A percentile compares a stretch with the other conserved stretches of the same genome.
Evolutionary conservation across 768 basidiomycete species (phyloP).

Genomic region (Macrolepiota fuliginosa): DNA sequence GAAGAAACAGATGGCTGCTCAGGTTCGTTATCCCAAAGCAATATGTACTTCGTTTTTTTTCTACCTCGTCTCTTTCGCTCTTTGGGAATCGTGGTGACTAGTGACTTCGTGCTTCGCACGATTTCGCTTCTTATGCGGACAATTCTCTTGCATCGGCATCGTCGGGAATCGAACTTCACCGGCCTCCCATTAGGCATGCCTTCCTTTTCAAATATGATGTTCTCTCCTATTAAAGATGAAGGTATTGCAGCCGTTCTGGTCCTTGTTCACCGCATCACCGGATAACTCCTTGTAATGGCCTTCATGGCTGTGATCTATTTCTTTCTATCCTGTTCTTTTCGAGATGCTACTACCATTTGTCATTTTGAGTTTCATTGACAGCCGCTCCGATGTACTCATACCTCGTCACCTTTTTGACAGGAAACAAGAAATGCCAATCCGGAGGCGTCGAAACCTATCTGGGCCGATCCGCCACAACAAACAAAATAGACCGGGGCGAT

Average conservation of each 20-base stretch:
- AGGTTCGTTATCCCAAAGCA: conserved; percentile 36
- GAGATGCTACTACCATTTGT: conserved; percentile 1
- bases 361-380: conserved; percentile 4
- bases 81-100: not conserved
- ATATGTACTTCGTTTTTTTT: not conserved
- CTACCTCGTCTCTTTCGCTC: conserved; percentile 3
- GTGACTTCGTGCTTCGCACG: not conserved
- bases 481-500: conserved; percentile 1
- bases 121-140: not conserved
- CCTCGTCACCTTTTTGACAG: conserved; percentile 17
- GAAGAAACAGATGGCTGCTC: conserved; percentile 48
- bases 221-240: conserved; percentile 6
- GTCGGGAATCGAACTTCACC: not conserved
- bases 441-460: conserved; percentile 40
- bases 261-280: conserved; percentile 2
- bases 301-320: not conserved
- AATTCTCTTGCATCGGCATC: not conserved
- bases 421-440: conserved; percentile 26
- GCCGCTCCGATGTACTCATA: conserved; percentile 12
- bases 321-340: not conserved
- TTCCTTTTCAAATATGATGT: not conserved
- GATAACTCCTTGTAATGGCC: not conserved
- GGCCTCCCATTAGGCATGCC: not conserved
- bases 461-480: conserved; percentile 29
- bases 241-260: conserved; percentile 2